A percentile compares a stretch with the other conserved stretches of the same genome.
Conservation (phyloP, 2,329 filamentous ascomycete genomes). For the Fusarium pseudoanthophilum region DNA sequence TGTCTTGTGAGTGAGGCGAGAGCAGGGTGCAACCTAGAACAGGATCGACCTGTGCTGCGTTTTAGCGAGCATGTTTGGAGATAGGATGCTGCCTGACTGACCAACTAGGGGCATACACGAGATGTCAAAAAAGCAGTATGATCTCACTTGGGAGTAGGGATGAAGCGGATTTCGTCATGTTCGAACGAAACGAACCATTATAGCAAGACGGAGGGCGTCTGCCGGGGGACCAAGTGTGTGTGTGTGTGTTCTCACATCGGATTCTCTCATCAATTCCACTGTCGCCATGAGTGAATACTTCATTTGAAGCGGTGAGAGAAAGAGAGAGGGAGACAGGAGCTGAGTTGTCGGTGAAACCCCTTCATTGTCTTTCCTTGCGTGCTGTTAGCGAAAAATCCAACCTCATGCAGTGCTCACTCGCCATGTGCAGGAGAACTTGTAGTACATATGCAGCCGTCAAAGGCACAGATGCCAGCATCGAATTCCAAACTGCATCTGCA, state of each 20-base stretch:
- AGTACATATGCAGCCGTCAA: conserved; percentile 23
- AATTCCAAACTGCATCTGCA: conserved; percentile 22
- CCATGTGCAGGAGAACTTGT: not conserved
- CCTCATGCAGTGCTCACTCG: conserved; percentile 14
- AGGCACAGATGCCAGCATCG: conserved; percentile 27
- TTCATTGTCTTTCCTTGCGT: conserved; percentile 4
- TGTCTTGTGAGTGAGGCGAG: conserved; percentile 22
- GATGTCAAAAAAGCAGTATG: conserved; percentile 16
- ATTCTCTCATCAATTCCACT: not conserved
- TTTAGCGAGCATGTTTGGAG: conserved; percentile 11
- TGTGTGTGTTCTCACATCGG: not conserved
- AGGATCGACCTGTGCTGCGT: conserved; percentile 20
- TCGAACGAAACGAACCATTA: not conserved
- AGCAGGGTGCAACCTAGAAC: conserved; percentile 28
- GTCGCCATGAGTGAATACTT: not conserved
- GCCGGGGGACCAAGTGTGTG: not conserved
- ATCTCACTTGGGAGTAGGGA: conserved; percentile 21
- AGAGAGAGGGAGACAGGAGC: not conserved
- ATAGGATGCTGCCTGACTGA: conserved; percentile 14
- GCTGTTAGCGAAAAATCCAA: conserved; percentile 11
- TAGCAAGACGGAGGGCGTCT: conserved; percentile 5
- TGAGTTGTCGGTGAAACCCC: conserved; percentile 25
- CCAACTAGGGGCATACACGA: conserved; percentile 22
- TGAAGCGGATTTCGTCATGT: conserved; percentile 25
- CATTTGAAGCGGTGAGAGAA: conserved; percentile 29